Percentiles rank a stretch among this genome's conserved stretches.
These are phyloP conservation scores for Anethum foeniculum DNA, from an alignment of 140 eudicot genomes.

Conservation along the genomic window DNA sequence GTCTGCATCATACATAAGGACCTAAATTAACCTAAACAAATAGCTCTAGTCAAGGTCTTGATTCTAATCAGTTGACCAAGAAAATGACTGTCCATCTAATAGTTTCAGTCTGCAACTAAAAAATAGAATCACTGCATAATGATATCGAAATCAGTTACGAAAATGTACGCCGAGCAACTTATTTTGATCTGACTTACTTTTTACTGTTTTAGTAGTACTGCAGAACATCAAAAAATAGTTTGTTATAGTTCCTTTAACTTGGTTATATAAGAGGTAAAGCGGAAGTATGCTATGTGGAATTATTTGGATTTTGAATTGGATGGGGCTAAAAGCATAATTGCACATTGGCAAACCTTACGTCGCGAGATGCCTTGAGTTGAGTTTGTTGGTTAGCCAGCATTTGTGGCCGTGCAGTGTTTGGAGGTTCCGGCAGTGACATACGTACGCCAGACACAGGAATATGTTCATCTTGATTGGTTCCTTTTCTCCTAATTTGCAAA, in stretches of 20 bases:
- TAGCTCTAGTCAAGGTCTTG: not conserved
- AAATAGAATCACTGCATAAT: not conserved
- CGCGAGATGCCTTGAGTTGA: constrained; percentile 79
- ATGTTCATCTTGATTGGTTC: constrained; percentile 33
- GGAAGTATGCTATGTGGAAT: not conserved
- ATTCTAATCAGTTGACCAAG: not conserved
- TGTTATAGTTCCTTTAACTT: not conserved
- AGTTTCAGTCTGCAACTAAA: not conserved
- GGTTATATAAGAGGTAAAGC: not conserved
- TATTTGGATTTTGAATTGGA: not conserved
- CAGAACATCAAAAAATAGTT: not conserved
- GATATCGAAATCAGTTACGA: not conserved
- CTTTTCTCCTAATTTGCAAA: constrained; percentile 35
- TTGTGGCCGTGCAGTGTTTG: constrained; percentile 27
- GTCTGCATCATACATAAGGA: not conserved
- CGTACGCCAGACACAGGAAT: constrained; percentile 16
- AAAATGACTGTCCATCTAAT: not conserved
- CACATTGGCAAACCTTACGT: constrained; percentile 75
- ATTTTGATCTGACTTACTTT: not conserved
- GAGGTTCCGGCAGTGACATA: constrained; percentile 33
- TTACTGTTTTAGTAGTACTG: not conserved
- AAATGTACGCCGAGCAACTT: not conserved
- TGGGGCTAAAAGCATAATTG: constrained; percentile 13
- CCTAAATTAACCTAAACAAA: not conserved
- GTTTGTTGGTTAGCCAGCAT: constrained; percentile 42